Evolutionary conservation across 352 stramenopile genomes (phyloP).

Genomic region (Pilasporangium apinafurcum): DNA sequence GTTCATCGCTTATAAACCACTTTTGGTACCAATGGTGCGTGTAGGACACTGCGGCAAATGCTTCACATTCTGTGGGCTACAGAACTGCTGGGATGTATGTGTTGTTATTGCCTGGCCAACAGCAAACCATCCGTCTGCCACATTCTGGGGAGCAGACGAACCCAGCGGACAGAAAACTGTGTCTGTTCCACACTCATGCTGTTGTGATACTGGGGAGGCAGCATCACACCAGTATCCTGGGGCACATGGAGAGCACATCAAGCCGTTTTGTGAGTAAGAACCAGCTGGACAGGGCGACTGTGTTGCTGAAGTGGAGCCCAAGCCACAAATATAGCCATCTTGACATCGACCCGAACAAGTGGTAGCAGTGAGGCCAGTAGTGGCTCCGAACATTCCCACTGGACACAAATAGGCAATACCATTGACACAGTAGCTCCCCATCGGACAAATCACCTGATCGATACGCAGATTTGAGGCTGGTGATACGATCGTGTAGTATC

Average conservation of each 20-base stretch:
- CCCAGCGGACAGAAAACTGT: conserved; percentile 46
- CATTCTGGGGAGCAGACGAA: conserved; percentile 17
- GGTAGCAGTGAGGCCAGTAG: conserved; percentile 26
- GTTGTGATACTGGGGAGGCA: conserved; percentile 33
- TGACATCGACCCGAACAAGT: conserved; percentile 49
- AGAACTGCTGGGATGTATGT: conserved; percentile 35
- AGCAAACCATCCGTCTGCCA: conserved; percentile 33
- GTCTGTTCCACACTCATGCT: conserved; percentile 44
- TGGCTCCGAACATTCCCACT: conserved; percentile 38
- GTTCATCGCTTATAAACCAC: conserved; percentile 15
- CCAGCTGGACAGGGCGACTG: conserved; percentile 45
- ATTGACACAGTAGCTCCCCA: conserved; percentile 51
- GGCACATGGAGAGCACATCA: conserved; percentile 37
- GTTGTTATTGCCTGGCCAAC: conserved; percentile 23
- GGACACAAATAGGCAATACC: conserved; percentile 48
- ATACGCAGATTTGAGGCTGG: conserved; percentile 21
- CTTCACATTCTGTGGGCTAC: conserved; percentile 23
- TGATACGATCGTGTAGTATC: conserved; percentile 42
- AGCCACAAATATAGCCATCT: conserved; percentile 43
- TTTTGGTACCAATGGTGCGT: conserved; percentile 33
- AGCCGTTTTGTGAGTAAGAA: conserved; percentile 49
- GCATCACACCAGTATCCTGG: conserved; percentile 51
- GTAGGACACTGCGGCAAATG: conserved; percentile 57
- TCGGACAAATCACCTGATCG: conserved; percentile 44
- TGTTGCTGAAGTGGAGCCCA: conserved; percentile 31